Evolutionary conservation across 805 yeast genomes (phyloP).

Genomic region (Ogataea methylovora): DNA sequence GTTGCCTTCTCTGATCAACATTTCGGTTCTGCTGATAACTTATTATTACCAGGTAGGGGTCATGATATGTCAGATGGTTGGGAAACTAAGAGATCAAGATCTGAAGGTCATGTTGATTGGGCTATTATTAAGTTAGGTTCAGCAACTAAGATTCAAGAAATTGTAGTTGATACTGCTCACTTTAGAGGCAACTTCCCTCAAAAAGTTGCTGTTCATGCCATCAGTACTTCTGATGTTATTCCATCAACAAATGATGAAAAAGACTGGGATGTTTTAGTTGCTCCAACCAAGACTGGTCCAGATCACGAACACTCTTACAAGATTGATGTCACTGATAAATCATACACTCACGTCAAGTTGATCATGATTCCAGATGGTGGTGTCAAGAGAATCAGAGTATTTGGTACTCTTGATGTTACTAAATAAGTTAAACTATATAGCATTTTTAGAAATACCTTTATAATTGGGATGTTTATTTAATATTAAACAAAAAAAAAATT

Average conservation of each 20-base stretch:
- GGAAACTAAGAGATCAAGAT: conserved; percentile 91
- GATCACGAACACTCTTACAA: conserved; percentile 68
- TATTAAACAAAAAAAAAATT: no score
- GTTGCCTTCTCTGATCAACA: conserved; percentile 84
- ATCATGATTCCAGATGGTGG: conserved; percentile 97
- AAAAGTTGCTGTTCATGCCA: conserved; percentile 60
- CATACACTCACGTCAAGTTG: conserved; percentile 64
- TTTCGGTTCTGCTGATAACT: conserved; percentile 86
- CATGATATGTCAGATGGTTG: conserved; percentile 97
- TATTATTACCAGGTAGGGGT: conserved; percentile 90
- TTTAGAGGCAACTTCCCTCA: conserved; percentile 95
- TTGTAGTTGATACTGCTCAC: conserved; percentile 87
- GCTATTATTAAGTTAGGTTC: conserved; percentile 77
- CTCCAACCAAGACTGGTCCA: conserved; percentile 68
- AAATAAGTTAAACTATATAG: neutral
- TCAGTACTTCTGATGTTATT: conserved; percentile 26
- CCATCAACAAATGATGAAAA: conserved; percentile 32
- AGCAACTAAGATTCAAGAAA: conserved; percentile 42
- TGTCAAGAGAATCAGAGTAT: conserved; percentile 80
- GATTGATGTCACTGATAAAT: conserved; percentile 17
- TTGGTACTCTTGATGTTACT: conserved; percentile 39
- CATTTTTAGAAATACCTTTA: no score
- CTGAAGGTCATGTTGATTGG: conserved; percentile 86
- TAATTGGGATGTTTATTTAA: no score
- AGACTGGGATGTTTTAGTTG: conserved; percentile 61